phyloP scores from a whole-genome alignment of 208 protist genomes.

The Leishmania tarentolae region DNA sequence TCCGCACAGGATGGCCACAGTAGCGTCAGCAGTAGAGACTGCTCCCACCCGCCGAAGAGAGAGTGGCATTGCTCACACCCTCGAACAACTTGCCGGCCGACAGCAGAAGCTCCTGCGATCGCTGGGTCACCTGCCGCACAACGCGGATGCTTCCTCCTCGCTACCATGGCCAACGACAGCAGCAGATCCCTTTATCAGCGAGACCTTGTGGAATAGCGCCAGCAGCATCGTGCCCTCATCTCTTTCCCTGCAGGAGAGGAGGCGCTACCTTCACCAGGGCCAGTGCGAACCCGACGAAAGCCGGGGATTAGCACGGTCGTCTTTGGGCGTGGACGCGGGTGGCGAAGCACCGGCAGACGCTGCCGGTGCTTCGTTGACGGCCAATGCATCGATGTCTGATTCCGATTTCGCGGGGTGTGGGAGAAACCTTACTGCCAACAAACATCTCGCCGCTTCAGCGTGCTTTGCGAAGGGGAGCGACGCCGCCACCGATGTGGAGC shows the following conservation, averaged over 20 bases:
- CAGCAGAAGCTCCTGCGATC: conserved; percentile 27
- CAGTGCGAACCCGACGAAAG: neutral
- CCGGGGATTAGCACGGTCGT: neutral
- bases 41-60: neutral
- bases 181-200: neutral
- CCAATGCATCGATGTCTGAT: neutral
- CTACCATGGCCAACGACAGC: neutral
- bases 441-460: neutral
- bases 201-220: neutral
- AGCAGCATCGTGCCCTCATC: neutral
- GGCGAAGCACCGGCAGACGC: neutral
- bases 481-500: conserved; percentile 2
- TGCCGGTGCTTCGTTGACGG: neutral
- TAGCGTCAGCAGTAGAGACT: neutral
- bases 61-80: conserved; percentile 9
- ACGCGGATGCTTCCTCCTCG: neutral
- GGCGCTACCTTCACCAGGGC: neutral
- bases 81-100: conserved; percentile 24
- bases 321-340: neutral
- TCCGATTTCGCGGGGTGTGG: too few species aligned
- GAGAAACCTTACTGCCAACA: neutral
- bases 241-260: neutral
- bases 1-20: neutral
- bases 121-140: neutral
- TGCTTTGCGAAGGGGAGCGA: neutral